phyloP scores from a whole-genome alignment of 768 basidiomycete species.

The Suillus americanus region DNA sequence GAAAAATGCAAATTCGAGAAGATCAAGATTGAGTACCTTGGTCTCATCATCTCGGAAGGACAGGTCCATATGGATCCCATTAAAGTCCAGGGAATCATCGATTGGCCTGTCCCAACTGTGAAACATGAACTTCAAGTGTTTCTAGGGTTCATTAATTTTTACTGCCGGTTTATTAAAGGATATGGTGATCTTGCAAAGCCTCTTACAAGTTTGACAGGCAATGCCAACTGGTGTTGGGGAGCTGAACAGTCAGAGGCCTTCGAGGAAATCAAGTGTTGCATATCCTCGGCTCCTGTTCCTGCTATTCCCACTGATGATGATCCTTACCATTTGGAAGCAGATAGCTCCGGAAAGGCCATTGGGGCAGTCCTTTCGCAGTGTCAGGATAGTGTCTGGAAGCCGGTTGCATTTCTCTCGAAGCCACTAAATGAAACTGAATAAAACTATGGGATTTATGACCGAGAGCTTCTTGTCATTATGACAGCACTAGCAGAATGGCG shows the following conservation, averaged over 20 bases:
- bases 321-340: conserved; percentile 25
- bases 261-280: conserved; percentile 24
- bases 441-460: conserved; percentile 48
- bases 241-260: conserved; percentile 23
- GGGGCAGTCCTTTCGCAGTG: conserved; percentile 32
- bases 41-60: conserved; percentile 29
- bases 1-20: conserved; percentile 25
- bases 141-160: conserved; percentile 41
- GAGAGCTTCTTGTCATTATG: conserved; percentile 51
- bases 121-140: conserved; percentile 40
- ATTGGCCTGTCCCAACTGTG: conserved; percentile 38
- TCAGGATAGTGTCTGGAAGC: conserved; percentile 27
- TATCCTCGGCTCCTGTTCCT: conserved; percentile 29
- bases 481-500: conserved; percentile 33
- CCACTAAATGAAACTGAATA: conserved; percentile 32
- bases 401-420: conserved; percentile 39
- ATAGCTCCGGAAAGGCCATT: conserved; percentile 32
- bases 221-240: conserved; percentile 29
- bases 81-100: conserved; percentile 35
- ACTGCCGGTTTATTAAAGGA: conserved; percentile 29
- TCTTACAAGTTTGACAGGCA: conserved; percentile 27
- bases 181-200: conserved; percentile 32
- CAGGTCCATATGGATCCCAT: conserved; percentile 36
- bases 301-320: conserved; percentile 10
- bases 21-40: conserved; percentile 28